Evolutionary conservation across 176 grass and related monocot species (phyloP).

Genomic region (Ananas comosus): DNA sequence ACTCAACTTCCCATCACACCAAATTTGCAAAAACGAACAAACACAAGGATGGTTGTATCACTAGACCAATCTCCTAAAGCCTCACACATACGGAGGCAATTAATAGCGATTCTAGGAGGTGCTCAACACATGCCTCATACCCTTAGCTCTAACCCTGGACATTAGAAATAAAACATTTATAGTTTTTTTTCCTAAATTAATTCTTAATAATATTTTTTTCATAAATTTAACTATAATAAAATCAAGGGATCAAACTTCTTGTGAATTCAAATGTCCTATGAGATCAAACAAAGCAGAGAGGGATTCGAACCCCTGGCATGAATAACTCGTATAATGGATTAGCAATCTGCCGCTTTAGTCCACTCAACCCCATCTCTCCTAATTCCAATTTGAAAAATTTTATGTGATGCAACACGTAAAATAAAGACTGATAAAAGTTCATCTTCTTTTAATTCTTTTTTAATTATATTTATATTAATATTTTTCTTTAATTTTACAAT

Average conservation of each 20-base stretch:
- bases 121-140: too few species aligned
- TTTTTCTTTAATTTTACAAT: too few species aligned
- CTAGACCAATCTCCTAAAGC: too few species aligned
- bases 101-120: too few species aligned
- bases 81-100: too few species aligned
- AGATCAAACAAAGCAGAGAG: conserved; percentile 5
- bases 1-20: too few species aligned
- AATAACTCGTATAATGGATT: conserved; percentile 22
- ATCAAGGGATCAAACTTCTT: neutral
- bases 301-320: conserved; percentile 11
- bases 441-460: too few species aligned
- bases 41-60: too few species aligned
- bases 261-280: conserved; percentile 8
- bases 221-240: neutral
- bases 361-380: conserved; percentile 13
- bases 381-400: conserved; percentile 16
- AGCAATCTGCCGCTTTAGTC: conserved; percentile 22
- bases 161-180: neutral
- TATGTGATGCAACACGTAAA: too few species aligned
- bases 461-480: too few species aligned
- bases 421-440: too few species aligned
- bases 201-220: neutral
- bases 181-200: neutral
- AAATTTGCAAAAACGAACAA: too few species aligned
- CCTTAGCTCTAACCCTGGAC: neutral